Base-by-base conservation (phyloP, 176 grass and related monocot genomes). In the Aegilops bicornis region DNA sequence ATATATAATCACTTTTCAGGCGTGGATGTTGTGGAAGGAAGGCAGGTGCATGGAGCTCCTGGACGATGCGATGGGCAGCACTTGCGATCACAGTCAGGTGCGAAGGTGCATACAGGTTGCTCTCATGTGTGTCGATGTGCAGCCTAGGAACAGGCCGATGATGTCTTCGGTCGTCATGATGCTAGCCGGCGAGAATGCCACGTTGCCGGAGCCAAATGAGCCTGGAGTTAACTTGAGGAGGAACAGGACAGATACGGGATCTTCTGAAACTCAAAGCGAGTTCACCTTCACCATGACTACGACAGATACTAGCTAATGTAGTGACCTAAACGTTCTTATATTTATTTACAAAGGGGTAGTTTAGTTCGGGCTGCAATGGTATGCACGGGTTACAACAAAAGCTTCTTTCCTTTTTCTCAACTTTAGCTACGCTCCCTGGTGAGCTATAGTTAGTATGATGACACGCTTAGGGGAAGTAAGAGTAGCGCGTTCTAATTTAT, bases 1-100 rank as follows among this genome's bases (percentile, higher is more conserved):
- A 42, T 16, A 2, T 36, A 36, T 9, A 16, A 4, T 54, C 6
- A 10, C 25, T 56, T 17, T 62, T 22, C 52, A 86, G 88, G 83
- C 84, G 3, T 90, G 88, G 88, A 86, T 70, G 79, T 1, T 86
- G 39, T 90, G 84, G 84, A 90, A 90, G 86, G 88, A 90, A 86
- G 84, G 84, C 6, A 61, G 72, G 79, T 16, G 22, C 23, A 2
- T 20, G 1, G 73, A 90, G 4, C n/a, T 90, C 7, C 29, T 84
- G 6, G 83, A 92, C 47, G 48, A 80, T 24, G 60, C 14, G 6
- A 83, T 89, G 64, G 58, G 39, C 7, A 79, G 77, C n/a, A 65
- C 64, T 14, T 88, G 42, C 68, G 37, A 40, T 33, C 43, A 74
- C 22, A 6, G 25, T 29, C 79, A 88, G 72, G 72, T 79, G 39